These are phyloP conservation scores for Lactarius quietus DNA, from an alignment of 768 basidiomycete genomes.

Conservation along the genomic window DNA sequence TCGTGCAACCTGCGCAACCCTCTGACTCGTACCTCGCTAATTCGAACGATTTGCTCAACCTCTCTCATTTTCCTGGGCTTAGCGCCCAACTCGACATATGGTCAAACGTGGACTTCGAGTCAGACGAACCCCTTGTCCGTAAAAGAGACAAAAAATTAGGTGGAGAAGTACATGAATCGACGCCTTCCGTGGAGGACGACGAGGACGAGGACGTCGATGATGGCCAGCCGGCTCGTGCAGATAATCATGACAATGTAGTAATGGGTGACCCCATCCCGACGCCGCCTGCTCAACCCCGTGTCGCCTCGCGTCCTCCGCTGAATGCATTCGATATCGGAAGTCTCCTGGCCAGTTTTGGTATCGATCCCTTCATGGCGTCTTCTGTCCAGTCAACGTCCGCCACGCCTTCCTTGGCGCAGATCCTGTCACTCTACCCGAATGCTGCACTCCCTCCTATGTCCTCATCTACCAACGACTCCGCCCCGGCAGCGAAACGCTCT, in stretches of 20 bases:
- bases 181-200: conserved; percentile 37
- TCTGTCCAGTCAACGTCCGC: conserved; percentile 32
- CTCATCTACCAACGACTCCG: conserved; percentile 25
- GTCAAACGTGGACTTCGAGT: conserved; percentile 78
- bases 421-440: conserved; percentile 55
- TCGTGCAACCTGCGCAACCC: conserved; percentile 56
- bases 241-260: conserved; percentile 58
- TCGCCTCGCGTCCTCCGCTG: conserved; percentile 36
- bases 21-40: conserved; percentile 37
- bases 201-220: conserved; percentile 28
- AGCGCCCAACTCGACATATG: conserved; percentile 77
- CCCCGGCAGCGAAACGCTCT: conserved; percentile 24
- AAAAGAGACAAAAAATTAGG: conserved; percentile 35
- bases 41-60: conserved; percentile 56
- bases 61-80: conserved; percentile 68
- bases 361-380: conserved; percentile 42
- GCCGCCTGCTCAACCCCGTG: conserved; percentile 20
- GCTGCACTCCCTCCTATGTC: conserved; percentile 23
- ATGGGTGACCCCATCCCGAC: conserved; percentile 43
- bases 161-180: conserved; percentile 12
- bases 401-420: conserved; percentile 62
- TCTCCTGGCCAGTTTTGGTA: conserved; percentile 38
- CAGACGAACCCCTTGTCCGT: conserved; percentile 57
- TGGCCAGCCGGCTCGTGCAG: conserved; percentile 39
- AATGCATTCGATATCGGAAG: conserved; percentile 43